phyloP scores from a whole-genome alignment of 768 basidiomycete species.

The Boletus tylopilopsis region DNA sequence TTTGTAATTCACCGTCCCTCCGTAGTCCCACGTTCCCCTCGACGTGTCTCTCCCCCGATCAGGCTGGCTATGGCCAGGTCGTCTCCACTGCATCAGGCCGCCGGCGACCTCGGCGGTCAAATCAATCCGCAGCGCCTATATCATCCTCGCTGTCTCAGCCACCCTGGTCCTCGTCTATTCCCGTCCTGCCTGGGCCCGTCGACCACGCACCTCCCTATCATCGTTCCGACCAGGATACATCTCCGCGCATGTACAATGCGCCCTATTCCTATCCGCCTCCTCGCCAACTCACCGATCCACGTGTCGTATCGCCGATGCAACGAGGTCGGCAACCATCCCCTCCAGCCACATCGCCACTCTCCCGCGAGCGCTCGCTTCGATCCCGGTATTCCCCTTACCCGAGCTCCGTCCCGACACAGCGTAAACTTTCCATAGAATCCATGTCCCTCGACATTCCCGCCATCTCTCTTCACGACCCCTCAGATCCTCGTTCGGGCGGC shows the following conservation, averaged over 20 bases:
- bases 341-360: conserved; percentile 22
- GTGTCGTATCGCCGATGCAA: conserved; percentile 30
- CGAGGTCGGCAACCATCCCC: conserved; percentile 27
- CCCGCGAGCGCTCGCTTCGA: conserved; percentile 21
- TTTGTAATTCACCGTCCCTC: conserved; percentile 18
- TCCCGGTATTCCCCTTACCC: conserved; percentile 48
- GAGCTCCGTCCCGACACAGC: conserved; percentile 20
- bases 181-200: conserved; percentile 28
- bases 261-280: conserved; percentile 30
- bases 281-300: conserved; percentile 27
- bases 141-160: conserved; percentile 30
- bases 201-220: conserved; percentile 22
- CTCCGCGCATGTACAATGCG: conserved; percentile 25
- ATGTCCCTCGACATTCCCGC: conserved; percentile 35
- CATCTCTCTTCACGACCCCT: conserved; percentile 31
- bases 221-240: conserved; percentile 22
- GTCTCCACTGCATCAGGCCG: conserved; percentile 58
- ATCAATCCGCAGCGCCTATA: conserved; percentile 36
- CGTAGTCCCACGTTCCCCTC: conserved; percentile 77
- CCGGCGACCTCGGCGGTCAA: conserved; percentile 55
- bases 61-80: conserved; percentile 84
- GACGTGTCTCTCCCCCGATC: conserved; percentile 81
- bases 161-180: conserved; percentile 50
- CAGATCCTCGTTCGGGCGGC: conserved; percentile 23
- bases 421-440: conserved; percentile 26